Evolutionary conservation across 306 rosid genomes (phyloP).

Genomic region (Datisca glomerata): DNA sequence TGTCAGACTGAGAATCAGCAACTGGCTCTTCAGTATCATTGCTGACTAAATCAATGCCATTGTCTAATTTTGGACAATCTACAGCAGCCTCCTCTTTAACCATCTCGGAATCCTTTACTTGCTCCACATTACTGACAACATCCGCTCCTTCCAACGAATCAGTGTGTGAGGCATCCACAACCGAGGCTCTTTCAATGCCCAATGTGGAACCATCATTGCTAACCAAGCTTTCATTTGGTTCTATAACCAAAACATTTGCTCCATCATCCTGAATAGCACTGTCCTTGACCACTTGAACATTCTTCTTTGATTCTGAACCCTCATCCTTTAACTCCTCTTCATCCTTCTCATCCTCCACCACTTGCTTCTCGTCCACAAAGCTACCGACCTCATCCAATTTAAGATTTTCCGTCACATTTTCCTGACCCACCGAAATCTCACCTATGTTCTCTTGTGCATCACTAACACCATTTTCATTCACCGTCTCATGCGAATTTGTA

Average conservation of each 20-base stretch:
- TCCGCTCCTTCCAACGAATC: conserved; percentile 23
- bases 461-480: conserved; percentile 24
- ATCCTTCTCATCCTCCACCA: conserved; percentile 13
- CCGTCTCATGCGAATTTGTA: conserved; percentile 10
- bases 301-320: neutral
- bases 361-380: conserved; percentile 12
- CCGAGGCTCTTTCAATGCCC: conserved; percentile 5
- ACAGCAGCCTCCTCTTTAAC: conserved; percentile 20
- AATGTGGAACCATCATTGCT: conserved; percentile 7
- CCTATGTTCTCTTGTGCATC: conserved; percentile 17
- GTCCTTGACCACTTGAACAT: neutral
- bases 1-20: conserved; percentile 12
- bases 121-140: conserved; percentile 33
- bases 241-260: conserved; percentile 15
- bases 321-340: conserved; percentile 6
- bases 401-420: conserved; percentile 10
- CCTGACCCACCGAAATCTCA: conserved; percentile 14
- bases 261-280: conserved; percentile 1
- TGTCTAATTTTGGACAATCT: conserved; percentile 27
- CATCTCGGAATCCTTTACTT: conserved; percentile 25
- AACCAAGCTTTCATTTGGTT: conserved; percentile 11
- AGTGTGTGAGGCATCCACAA: conserved; percentile 20
- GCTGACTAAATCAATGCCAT: conserved; percentile 30
- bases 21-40: conserved; percentile 13
- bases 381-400: conserved; percentile 14